These are phyloP conservation scores for Cubamyces lactineus DNA, from an alignment of 768 basidiomycete species.

Conservation along the genomic window DNA sequence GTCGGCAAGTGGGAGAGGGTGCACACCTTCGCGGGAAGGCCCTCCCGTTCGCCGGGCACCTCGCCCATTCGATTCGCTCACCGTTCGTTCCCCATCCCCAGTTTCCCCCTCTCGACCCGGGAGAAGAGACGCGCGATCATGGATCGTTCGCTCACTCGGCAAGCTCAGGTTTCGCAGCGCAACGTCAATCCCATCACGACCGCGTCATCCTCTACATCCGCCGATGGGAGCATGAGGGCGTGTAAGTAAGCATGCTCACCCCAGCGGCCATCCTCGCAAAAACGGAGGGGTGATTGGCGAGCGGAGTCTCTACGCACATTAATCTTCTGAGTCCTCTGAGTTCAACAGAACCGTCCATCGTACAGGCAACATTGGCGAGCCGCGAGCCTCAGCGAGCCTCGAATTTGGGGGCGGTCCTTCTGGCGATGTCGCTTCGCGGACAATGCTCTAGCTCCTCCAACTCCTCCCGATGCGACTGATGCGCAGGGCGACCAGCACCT, in stretches of 20 bases:
- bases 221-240: slow-evolving; percentile 8
- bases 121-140: slow-evolving; percentile 6
- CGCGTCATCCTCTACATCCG: slow-evolving; percentile 8
- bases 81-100: neutral
- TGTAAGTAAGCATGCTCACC: too few relatives aligned
- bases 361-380: neutral
- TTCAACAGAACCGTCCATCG: slow-evolving; percentile 1
- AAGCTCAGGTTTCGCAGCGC: neutral
- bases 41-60: slow-evolving; percentile 1
- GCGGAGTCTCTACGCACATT: slow-evolving; percentile 10
- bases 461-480: neutral
- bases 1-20: slow-evolving; percentile 3
- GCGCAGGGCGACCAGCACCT: neutral
- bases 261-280: too few relatives aligned
- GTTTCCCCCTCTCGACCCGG: slow-evolving; percentile 7
- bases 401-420: neutral
- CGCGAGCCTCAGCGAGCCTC: slow-evolving; percentile 6
- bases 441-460: neutral
- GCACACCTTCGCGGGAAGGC: slow-evolving; percentile 20
- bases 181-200: slow-evolving; percentile 10
- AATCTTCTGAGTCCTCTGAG: neutral
- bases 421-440: neutral
- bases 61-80: neutral
- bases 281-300: slow-evolving; percentile 15
- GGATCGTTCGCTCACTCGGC: neutral